Base-by-base conservation (phyloP, 192 early-diverging fungal genomes). In the Coemansia interrupta region DNA sequence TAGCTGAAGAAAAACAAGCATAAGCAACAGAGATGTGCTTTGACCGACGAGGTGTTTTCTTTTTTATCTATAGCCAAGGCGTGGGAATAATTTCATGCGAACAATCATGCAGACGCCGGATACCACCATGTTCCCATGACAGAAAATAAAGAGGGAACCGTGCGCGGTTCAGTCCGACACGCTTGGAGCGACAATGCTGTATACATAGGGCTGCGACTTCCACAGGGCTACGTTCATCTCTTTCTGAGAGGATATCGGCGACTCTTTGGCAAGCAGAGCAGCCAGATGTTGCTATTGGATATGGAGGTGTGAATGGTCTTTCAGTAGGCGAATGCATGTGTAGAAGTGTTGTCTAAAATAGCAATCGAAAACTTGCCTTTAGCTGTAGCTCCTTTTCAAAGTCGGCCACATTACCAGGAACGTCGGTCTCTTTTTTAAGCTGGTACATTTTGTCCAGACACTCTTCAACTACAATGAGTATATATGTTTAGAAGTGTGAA, bases 351-450 rank as follows among this genome's bases (percentile, higher is more conserved):
- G 9, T 36, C 32, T 36, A 11, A 36, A 36, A 36, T 8, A 36
- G 1, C 9, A 36, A 7, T 11, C 10, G 32, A 38, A 8, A 28
- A 42, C 12, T 42, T 70, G 71, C 73, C 73, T 77, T 77, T 68
- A 78, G 50, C 22, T 78, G 74, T 7, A 64, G 32, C 22, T 78
- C 74, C 45, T 54, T 71, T 43, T 78, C 74, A 50, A 71, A 71
- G 10, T 58, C 50, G 36, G 44, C 48, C 2, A 64, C 47, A 13
- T 12, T 56, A 23, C 24, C n/a, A 9, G 9, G 24, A 13, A 48
- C 45, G 43, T 39, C 56, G 12, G 23, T 17, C n/a, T 41, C 49
- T 43, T 19, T 48, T 45, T 49, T 11, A 0, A 14, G 18, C 41
- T 49, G 29, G 56, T 73, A 73, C 60, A 66, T 66, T 9, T 62